These are phyloP conservation scores for Trypanosoma conorhini DNA, from an alignment of 208 protist genomes.

Conservation along the genomic window DNA sequence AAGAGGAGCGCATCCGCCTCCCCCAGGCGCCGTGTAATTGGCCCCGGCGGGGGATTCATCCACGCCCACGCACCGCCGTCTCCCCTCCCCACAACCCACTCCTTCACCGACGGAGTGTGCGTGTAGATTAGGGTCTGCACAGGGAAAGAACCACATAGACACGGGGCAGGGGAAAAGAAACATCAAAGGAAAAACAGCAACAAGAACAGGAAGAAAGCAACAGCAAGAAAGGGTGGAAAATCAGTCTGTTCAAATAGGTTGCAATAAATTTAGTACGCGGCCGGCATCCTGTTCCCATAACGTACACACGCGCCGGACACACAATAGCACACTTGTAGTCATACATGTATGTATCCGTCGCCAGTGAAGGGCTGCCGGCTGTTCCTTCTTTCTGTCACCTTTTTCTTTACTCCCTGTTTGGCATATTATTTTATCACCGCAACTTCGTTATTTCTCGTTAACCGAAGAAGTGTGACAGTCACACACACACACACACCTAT, in stretches of 20 bases:
- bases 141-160: not conserved
- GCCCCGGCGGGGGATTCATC: not conserved
- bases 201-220: not conserved
- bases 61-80: not conserved
- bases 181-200: not conserved
- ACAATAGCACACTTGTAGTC: not conserved
- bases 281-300: not conserved
- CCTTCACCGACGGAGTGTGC: not conserved
- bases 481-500: not conserved
- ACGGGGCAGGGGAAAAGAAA: not conserved
- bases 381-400: not conserved
- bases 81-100: not conserved
- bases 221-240: not conserved
- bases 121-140: not conserved
- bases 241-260: not conserved
- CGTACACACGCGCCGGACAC: not conserved
- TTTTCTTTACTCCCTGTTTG: not conserved
- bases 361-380: not conserved
- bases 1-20: not conserved
- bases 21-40: not conserved
- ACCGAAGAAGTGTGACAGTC: not conserved
- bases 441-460: conserved; percentile 1
- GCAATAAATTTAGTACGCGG: not conserved
- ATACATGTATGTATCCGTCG: not conserved
- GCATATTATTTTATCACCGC: not conserved